Base-by-base conservation (phyloP, 73 alveolate genomes). In the Blepharisma japonicum region DNA sequence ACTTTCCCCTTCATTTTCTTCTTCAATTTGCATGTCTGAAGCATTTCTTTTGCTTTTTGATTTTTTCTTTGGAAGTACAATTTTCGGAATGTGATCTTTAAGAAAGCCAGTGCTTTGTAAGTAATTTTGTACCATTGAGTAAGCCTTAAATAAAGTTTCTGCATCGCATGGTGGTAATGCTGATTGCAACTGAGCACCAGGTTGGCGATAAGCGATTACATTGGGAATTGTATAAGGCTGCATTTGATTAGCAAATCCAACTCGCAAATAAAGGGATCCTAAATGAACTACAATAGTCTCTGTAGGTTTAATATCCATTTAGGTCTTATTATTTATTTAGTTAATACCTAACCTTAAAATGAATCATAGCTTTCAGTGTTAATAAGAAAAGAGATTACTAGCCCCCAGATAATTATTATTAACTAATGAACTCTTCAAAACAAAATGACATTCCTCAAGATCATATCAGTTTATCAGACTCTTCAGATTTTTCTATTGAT, bases 181-280 rank as follows among this genome's bases (percentile, higher is more conserved):
- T 7, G 14, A 8, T 6, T 7, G 42, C 32, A 20, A 45, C 11
- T 9, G 66, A 39, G 70, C n/a, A 47, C 68, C 85, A 6, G 76
- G 77, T 7, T 74, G 32, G 77, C 72, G 55, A 78, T 83, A 87
- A 0, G 97, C 97, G 14, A 91, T 88, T 45, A 88, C 93, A 81
- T 88, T 91, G 7, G 93, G 94, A 11, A 88, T 89, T 55, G 86
- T 76, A 56, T 83, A 91, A 20, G 97, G 97, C 68, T 87, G 90
- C 74, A 81, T 79, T 81, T 91, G 92, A 27, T 93, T 83, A 6
- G 94, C 97, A 18, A 88, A 71, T 14, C 97, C 97, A 76, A 87
- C 86, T 1, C 80, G 71, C 2, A 70, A 45, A 70, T 23, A 18
- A 55, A 81, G 89, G 21, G 93, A 83, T 55, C 97, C 97, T 48